Evolutionary conservation across 176 grass and related monocot species (phyloP).

Genomic region (Aechmea fasciata): DNA sequence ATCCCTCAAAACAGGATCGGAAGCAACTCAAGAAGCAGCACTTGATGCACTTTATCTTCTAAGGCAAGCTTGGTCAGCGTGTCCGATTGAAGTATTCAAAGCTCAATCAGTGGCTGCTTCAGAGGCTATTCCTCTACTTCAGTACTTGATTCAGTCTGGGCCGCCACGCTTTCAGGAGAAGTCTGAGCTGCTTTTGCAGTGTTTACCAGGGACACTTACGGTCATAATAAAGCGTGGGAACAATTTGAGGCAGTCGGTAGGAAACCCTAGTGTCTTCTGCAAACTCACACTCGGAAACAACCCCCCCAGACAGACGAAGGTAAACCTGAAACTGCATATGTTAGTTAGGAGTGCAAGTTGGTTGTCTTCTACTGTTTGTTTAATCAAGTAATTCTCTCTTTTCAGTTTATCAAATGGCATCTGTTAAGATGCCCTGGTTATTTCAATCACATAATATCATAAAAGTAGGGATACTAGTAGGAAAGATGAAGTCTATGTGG

Average conservation of each 20-base stretch:
- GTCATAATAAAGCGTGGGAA: conserved; percentile 93
- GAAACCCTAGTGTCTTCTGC: conserved; percentile 95
- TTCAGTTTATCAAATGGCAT: no score
- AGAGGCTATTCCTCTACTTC: conserved; percentile 94
- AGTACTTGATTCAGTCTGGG: conserved; percentile 96
- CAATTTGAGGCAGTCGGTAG: conserved; percentile 91
- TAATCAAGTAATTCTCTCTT: no score
- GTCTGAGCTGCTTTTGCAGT: conserved; percentile 84
- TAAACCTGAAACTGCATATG: conserved; percentile 32
- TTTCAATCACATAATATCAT: background rate
- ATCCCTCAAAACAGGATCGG: conserved; percentile 91
- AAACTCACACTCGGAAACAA: conserved; percentile 98
- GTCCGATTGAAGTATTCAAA: conserved; percentile 89
- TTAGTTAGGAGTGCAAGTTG: conserved; percentile 8
- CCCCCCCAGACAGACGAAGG: conserved; percentile 80
- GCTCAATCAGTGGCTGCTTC: conserved; percentile 93
- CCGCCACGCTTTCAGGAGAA: conserved; percentile 99
- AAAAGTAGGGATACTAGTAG: background rate
- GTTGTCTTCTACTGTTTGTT: conserved; percentile 5
- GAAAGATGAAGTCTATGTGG: background rate
- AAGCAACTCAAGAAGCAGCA: conserved; percentile 94
- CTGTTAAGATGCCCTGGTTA: no score
- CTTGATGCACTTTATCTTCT: conserved; percentile 94
- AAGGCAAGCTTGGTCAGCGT: conserved; percentile 94
- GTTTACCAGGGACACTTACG: conserved; percentile 92